phyloP scores from a whole-genome alignment of 352 stramenopile species.

The Pythium rhizo-oryzae region DNA sequence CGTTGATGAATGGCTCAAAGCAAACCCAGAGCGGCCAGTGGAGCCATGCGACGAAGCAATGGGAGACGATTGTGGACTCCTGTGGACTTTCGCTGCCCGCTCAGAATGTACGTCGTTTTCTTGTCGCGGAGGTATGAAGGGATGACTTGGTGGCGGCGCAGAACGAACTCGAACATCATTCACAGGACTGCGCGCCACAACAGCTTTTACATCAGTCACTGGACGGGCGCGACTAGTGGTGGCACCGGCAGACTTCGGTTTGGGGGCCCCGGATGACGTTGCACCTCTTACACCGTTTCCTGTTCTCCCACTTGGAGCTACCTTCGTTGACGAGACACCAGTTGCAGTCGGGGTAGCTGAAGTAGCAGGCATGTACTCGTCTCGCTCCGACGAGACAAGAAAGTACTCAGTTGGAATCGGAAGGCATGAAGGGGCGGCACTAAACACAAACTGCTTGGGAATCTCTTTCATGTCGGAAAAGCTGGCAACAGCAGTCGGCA shows the following conservation, averaged over 20 bases:
- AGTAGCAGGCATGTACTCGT: not conserved
- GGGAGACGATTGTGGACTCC: not conserved
- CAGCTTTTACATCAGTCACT: not conserved
- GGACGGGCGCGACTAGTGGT: not conserved
- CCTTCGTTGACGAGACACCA: not conserved
- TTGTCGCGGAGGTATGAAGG: not conserved
- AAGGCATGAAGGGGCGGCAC: conserved; percentile 29
- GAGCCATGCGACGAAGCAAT: not conserved
- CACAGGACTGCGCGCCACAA: not conserved
- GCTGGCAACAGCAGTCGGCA: conserved; percentile 18
- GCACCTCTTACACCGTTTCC: not conserved
- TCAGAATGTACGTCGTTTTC: not conserved
- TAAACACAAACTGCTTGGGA: conserved; percentile 71
- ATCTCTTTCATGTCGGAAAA: conserved; percentile 54
- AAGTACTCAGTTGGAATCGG: conserved; percentile 69
- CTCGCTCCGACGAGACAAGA: conserved; percentile 10
- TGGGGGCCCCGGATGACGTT: not conserved
- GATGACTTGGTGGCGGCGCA: not conserved
- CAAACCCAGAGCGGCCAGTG: no score
- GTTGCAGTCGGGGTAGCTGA: not conserved
- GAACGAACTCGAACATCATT: not conserved
- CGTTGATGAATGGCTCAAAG: no score
- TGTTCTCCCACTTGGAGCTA: not conserved
- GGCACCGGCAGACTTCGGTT: not conserved
- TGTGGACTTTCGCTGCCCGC: not conserved